Percentiles rank a stretch among this genome's conserved stretches.
Conservation (phyloP, 1,284 basidiomycete species). For the Sphaerobolus stellatus region DNA sequence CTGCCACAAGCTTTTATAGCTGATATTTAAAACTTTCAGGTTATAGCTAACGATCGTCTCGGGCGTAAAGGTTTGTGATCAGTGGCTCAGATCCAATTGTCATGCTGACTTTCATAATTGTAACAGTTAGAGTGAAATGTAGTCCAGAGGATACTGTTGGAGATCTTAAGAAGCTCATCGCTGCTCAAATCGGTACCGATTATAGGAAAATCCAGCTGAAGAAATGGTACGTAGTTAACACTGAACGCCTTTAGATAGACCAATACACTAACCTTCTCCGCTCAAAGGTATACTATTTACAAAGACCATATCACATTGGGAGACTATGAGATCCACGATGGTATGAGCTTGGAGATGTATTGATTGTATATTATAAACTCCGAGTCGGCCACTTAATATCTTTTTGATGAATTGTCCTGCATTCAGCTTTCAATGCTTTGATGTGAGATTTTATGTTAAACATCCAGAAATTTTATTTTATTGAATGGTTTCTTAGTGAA, state of each 20-base stretch:
- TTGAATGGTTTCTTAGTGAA: too few species aligned
- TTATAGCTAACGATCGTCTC: constrained; percentile 96
- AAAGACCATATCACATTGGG: constrained; percentile 92
- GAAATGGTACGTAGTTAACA: constrained; percentile 74
- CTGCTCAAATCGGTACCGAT: constrained; percentile 93
- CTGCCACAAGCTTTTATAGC: not conserved
- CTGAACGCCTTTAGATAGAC: not conserved
- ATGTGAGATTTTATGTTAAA: too few species aligned
- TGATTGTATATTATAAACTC: too few species aligned
- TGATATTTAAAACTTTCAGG: constrained; percentile 42
- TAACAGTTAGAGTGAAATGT: constrained; percentile 87
- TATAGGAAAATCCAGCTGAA: constrained; percentile 87
- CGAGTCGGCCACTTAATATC: too few species aligned
- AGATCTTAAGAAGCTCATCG: constrained; percentile 95
- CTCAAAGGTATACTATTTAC: constrained; percentile 82
- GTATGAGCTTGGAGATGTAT: constrained; percentile 94
- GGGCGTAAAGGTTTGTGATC: constrained; percentile 81
- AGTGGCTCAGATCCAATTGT: constrained; percentile 8
- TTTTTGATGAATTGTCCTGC: not conserved
- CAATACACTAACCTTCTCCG: not conserved
- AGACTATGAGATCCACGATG: constrained; percentile 95
- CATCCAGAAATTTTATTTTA: too few species aligned
- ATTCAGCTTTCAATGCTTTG: constrained; percentile 1
- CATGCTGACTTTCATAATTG: not conserved
- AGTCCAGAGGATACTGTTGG: constrained; percentile 95